phyloP scores from a whole-genome alignment of 2,329 filamentous ascomycete species.

The Tolypocladium nubicola region DNA sequence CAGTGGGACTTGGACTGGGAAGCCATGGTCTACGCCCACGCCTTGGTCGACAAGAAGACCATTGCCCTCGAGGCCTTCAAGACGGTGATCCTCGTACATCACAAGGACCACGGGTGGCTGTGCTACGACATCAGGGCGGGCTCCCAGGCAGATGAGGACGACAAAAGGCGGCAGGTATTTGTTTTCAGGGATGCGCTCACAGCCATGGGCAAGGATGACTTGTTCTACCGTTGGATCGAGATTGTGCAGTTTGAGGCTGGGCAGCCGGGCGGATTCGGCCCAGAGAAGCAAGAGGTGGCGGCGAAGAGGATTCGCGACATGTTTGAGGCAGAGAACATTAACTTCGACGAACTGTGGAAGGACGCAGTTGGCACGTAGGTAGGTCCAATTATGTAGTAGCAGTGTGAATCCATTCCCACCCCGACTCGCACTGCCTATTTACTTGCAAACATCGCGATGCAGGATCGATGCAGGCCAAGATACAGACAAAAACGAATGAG shows the following conservation, averaged over 20 bases:
- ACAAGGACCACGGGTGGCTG: conserved; percentile 58
- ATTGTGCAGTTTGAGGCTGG: conserved; percentile 81
- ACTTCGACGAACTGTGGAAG: conserved; percentile 73
- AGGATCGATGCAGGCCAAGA: background rate
- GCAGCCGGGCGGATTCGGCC: conserved; percentile 66
- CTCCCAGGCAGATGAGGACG: conserved; percentile 43
- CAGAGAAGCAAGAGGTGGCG: conserved; percentile 60
- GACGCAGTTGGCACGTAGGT: conserved; percentile 38
- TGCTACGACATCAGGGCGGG: conserved; percentile 48
- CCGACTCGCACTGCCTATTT: background rate
- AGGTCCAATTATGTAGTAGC: background rate
- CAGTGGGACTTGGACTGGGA: conserved; percentile 84
- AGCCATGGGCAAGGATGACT: conserved; percentile 69
- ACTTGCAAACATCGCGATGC: background rate
- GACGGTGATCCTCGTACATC: conserved; percentile 58
- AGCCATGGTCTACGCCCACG: conserved; percentile 65
- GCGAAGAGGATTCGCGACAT: conserved; percentile 65
- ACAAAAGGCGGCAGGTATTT: conserved; percentile 63
- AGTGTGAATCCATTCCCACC: background rate
- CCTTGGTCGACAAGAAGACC: conserved; percentile 54
- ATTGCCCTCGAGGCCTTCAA: conserved; percentile 56
- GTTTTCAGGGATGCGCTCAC: conserved; percentile 68
- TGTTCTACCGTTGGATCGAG: conserved; percentile 92
- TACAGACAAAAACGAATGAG: background rate
- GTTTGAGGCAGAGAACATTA: conserved; percentile 64